These are phyloP conservation scores for Hemileccinum impolitum DNA, from an alignment of 768 basidiomycete species.

Conservation along the genomic window DNA sequence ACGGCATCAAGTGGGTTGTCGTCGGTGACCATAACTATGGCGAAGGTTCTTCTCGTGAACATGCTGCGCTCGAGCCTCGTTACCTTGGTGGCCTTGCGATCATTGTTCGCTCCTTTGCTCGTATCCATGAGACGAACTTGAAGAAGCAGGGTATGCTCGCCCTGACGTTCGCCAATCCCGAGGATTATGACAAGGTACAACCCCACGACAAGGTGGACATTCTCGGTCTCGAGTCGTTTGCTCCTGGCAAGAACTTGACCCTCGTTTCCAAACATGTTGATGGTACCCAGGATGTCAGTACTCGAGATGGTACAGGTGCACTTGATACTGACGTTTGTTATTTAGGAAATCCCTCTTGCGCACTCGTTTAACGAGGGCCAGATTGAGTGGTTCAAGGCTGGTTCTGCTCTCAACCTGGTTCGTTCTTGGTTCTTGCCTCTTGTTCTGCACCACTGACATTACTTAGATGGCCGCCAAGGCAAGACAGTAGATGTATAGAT, in stretches of 20 bases:
- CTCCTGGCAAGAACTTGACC: slow-evolving; percentile 89
- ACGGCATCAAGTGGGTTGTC: slow-evolving; percentile 94
- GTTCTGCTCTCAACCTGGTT: slow-evolving; percentile 88
- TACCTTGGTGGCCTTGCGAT: slow-evolving; percentile 94
- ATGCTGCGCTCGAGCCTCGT: slow-evolving; percentile 94
- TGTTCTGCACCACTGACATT: slow-evolving; percentile 1
- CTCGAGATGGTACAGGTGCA: background rate
- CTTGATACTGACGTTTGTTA: slow-evolving; percentile 14
- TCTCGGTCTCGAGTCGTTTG: slow-evolving; percentile 82
- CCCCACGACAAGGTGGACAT: slow-evolving; percentile 89
- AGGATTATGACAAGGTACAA: slow-evolving; percentile 90
- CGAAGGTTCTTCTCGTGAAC: slow-evolving; percentile 97
- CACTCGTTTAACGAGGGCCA: slow-evolving; percentile 98
- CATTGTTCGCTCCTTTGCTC: slow-evolving; percentile 94
- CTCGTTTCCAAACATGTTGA: slow-evolving; percentile 80
- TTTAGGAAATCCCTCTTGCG: slow-evolving; percentile 67
- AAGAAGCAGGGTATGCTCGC: slow-evolving; percentile 99
- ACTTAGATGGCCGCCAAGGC: slow-evolving; percentile 67
- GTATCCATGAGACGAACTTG: slow-evolving; percentile 97
- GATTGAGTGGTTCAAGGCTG: slow-evolving; percentile 98
- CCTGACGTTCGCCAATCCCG: slow-evolving; percentile 86
- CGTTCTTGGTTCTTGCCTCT: slow-evolving; percentile 24
- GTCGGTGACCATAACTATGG: slow-evolving; percentile 96
- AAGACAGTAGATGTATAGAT: slow-evolving; percentile 36
- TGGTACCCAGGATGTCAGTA: slow-evolving; percentile 62